These are phyloP conservation scores for Penicillium sclerotigenum DNA, from an alignment of 2,329 filamentous ascomycete species.

Conservation along the genomic window DNA sequence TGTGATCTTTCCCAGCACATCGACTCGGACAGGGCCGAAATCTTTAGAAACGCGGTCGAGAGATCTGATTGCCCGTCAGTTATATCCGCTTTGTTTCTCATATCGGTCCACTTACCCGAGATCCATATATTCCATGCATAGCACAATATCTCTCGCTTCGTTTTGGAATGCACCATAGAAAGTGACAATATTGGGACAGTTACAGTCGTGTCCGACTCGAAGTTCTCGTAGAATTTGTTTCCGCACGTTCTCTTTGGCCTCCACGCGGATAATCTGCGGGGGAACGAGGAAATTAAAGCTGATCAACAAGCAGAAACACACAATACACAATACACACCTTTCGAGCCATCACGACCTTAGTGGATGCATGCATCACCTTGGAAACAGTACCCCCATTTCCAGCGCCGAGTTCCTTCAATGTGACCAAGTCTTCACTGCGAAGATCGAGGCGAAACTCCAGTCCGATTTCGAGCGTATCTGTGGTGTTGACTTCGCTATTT, in stretches of 20 bases:
- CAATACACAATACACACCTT: slow-evolving; percentile 61
- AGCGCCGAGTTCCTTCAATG: slow-evolving; percentile 89
- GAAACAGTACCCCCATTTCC: slow-evolving; percentile 98
- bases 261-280: slow-evolving; percentile 86
- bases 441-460: slow-evolving; percentile 95
- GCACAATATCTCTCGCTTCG: slow-evolving; percentile 93
- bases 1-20: slow-evolving; percentile 95
- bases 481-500: slow-evolving; percentile 58
- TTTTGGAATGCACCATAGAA: slow-evolving; percentile 98
- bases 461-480: slow-evolving; percentile 84
- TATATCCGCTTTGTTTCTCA: slow-evolving; percentile 8
- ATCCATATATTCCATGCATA: slow-evolving; percentile 99
- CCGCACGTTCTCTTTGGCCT: slow-evolving; percentile 94
- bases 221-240: slow-evolving; percentile 96
- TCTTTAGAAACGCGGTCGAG: slow-evolving; percentile 91
- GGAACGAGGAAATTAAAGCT: slow-evolving; percentile 1
- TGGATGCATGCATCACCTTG: slow-evolving; percentile 93
- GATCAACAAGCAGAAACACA: neutral
- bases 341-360: slow-evolving; percentile 93
- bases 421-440: slow-evolving; percentile 84
- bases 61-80: slow-evolving; percentile 56
- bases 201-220: slow-evolving; percentile 97
- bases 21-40: slow-evolving; percentile 91
- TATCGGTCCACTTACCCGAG: slow-evolving; percentile 69
- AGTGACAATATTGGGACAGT: slow-evolving; percentile 93